Base-by-base conservation (phyloP, 768 basidiomycete species). In the Trametes coccinea region DNA sequence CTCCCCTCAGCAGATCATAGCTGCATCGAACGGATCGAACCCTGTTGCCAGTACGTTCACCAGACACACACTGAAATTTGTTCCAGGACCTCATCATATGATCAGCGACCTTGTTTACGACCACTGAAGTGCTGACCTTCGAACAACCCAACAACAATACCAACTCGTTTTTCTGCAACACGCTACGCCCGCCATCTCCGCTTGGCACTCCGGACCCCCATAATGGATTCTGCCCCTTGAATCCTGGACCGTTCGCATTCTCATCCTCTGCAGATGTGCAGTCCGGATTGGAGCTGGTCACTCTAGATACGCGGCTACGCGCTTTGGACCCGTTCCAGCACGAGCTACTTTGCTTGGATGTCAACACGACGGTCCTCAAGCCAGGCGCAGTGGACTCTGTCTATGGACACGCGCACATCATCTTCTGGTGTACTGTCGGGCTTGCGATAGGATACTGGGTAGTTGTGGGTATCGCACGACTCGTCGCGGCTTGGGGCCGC, bases 261-360 rank as follows among this genome's bases (percentile, higher is more conserved):
- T 84, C 92, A 27, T 79, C 92, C 10, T 80, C 87, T 16, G 84
- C 93, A 43, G 86, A 86, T 5, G 84, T 90, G 70, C 79, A 83
- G 39, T 67, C 77, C 46, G 78, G 83, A 61, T 89, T 90, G 70
- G 83, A 87, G 14, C 79, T 98, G 46, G 92, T 91, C 11, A 95
- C 95, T 9, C 80, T 96, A 58, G 81, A 83, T 63, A 97, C 95
- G 1, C 86, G 86, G 22, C 75, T 99, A 27, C 88, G 92, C 48
- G 90, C 95, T 7, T 89, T 98, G 27, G 97, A 99, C 75, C 88
- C 95, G 0, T 87, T 84, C 46, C 84, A 89, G 54, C 80, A 85
- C 37, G 92, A 95, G 67, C 80, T 98, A 46, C 75, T 95, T 2
- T 99, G 97, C 72, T 68, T 95, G 48, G 87, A 90, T 64, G 76